Evolutionary conservation across 2,329 filamentous ascomycete genomes (phyloP).

Genomic region (Phaeosphaeria sp.): DNA sequence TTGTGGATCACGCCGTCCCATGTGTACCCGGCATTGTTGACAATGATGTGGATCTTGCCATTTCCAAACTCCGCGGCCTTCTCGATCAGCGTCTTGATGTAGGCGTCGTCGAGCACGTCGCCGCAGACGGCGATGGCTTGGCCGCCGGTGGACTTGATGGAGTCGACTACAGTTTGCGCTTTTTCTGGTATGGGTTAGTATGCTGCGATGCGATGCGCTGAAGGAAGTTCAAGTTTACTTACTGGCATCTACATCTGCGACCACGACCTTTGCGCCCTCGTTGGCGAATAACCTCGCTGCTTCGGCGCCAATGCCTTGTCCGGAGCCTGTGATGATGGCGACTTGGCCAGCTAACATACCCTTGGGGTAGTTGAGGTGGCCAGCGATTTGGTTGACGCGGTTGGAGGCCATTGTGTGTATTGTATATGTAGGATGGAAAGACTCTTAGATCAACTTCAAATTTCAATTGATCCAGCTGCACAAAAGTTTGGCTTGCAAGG

Average conservation of each 20-base stretch:
- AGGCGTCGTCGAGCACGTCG: slow-evolving; percentile 75
- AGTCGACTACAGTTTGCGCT: slow-evolving; percentile 69
- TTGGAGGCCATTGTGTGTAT: slow-evolving; percentile 16
- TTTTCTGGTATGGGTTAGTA: slow-evolving; percentile 63
- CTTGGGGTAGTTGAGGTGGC: slow-evolving; percentile 81
- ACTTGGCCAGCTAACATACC: slow-evolving; percentile 81
- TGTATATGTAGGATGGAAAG: not conserved
- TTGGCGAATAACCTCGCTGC: slow-evolving; percentile 82
- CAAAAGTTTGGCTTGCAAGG: not conserved
- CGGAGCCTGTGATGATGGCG: slow-evolving; percentile 86
- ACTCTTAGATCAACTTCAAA: not conserved
- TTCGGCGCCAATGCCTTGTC: slow-evolving; percentile 89
- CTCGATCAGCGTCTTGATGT: slow-evolving; percentile 75
- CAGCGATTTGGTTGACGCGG: slow-evolving; percentile 73
- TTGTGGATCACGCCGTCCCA: slow-evolving; percentile 95
- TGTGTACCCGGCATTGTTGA: slow-evolving; percentile 91
- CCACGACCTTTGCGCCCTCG: slow-evolving; percentile 83
- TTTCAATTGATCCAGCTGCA: not conserved
- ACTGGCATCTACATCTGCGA: slow-evolving; percentile 83
- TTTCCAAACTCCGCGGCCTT: slow-evolving; percentile 79
- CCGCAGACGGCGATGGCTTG: slow-evolving; percentile 76
- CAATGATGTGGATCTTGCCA: slow-evolving; percentile 89
- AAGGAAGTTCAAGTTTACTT: slow-evolving; percentile 4
- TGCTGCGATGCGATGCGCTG: not conserved
- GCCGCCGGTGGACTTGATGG: slow-evolving; percentile 72